Evolutionary conservation across 108 stramenopile species (phyloP), one percentile per base, ranked within the genome.

Genomic region (Cyclostephanos tholiformis): DNA sequence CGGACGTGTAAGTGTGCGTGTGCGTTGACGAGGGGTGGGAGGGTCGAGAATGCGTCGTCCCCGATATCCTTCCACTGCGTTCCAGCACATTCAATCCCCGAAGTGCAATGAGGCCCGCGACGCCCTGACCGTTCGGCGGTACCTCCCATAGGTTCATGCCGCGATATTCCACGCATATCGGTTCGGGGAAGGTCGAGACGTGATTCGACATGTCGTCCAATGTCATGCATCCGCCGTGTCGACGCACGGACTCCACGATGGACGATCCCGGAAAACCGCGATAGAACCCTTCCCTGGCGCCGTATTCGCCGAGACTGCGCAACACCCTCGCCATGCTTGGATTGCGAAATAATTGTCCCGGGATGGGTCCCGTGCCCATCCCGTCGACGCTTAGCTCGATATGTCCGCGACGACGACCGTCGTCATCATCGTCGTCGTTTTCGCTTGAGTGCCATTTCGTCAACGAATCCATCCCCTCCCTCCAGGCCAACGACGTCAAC

Each of bases 111-210:
- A 98, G 79, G 9, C 88, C 97, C 19, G 96, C 93, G 22, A 98
- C 83, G 6, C 98, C 98, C 74, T 98, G 97, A 25, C 96, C 94
- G 67, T 92, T 95, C 12, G 99, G 99, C 16, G 99, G 99, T 19
- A 93, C 82, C 71, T 99, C 93, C 87, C 91, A 95, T 11, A 98
- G 66, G 16, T 79, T 66, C 39, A 89, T 72, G 2, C 88, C 88
- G 27, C 84, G 78, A 75, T 97, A 98, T 32, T 77, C 58, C 5
- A 88, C 90, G 6, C 66, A 65, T 22, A 97, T 90, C 0, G 97
- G 94, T 32, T 93, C 76, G 16, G 89, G 88, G 65, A 91, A 95
- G 22, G 85, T 74, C 20, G 91, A 92, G 1, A 38, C 59, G 71
- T 96, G 93, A 46, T 72, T 65, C 32, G 46, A 76, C 61, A 99